Conservation (phyloP, 768 basidiomycete species). For the Cubamyces lactineus region DNA sequence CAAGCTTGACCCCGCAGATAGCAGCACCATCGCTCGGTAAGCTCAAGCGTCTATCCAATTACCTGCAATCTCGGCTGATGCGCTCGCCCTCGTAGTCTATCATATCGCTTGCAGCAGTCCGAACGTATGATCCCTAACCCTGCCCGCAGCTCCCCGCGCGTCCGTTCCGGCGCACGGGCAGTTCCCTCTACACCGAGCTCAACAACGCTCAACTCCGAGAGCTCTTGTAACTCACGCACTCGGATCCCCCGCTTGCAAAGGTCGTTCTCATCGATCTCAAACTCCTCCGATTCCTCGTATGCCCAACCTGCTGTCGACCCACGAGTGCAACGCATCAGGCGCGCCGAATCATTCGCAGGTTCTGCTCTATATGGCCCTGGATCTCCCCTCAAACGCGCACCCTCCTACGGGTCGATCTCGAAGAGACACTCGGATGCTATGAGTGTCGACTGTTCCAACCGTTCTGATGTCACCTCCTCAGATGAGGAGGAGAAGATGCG, state of each 20-base stretch:
- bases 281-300: slow-evolving; percentile 41
- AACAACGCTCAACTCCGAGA: slow-evolving; percentile 56
- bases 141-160: slow-evolving; percentile 43
- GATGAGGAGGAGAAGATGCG: slow-evolving; percentile 79
- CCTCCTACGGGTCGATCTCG: slow-evolving; percentile 51
- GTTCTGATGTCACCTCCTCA: slow-evolving; percentile 48
- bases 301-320: slow-evolving; percentile 42
- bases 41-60: slow-evolving; percentile 33
- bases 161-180: slow-evolving; percentile 37
- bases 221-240: slow-evolving; percentile 31
- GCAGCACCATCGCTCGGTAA: slow-evolving; percentile 64
- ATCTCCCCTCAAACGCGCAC: slow-evolving; percentile 53
- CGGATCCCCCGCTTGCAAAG: slow-evolving; percentile 33
- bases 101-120: slow-evolving; percentile 66
- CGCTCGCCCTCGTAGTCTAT: slow-evolving; percentile 50
- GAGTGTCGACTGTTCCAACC: slow-evolving; percentile 33
- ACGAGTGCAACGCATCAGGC: slow-evolving; percentile 53
- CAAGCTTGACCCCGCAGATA: slow-evolving; percentile 50
- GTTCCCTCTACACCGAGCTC: slow-evolving; percentile 67
- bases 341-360: slow-evolving; percentile 50
- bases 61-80: slow-evolving; percentile 23
- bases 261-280: slow-evolving; percentile 45
- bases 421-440: slow-evolving; percentile 34
- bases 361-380: slow-evolving; percentile 32
- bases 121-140: slow-evolving; percentile 54